These are phyloP conservation scores for Geotrichum fermentans DNA, from an alignment of 1,139 yeast genomes.

Conservation along the genomic window DNA sequence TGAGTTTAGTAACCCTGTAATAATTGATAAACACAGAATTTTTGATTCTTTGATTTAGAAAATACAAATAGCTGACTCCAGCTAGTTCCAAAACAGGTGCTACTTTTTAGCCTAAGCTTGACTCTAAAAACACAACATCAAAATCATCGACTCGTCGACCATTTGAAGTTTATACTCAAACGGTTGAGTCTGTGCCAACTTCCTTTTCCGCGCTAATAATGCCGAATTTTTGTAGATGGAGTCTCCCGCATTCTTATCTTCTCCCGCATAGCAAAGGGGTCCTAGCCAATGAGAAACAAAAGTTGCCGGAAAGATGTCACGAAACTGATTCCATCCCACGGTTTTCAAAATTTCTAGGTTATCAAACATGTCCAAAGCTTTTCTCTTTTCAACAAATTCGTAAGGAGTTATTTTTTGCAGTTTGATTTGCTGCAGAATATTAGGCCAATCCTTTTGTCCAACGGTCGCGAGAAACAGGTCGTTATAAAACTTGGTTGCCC, in stretches of 20 bases:
- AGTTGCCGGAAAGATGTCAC: neutral
- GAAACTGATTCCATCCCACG: slow-evolving; percentile 2
- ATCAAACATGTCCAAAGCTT: neutral
- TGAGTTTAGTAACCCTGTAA: too few relatives aligned
- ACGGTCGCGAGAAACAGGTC: neutral
- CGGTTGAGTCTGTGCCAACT: neutral
- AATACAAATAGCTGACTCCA: neutral
- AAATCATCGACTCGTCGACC: too few relatives aligned
- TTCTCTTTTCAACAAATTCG: neutral
- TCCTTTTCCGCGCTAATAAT: neutral
- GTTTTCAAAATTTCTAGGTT: neutral
- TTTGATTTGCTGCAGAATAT: neutral
- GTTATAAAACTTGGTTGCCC: neutral
- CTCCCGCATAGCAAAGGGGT: too few relatives aligned
- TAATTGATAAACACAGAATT: too few relatives aligned
- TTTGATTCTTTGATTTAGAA: neutral
- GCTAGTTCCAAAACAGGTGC: too few relatives aligned
- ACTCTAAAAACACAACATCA: neutral
- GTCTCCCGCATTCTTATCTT: too few relatives aligned
- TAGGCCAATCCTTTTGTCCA: neutral
- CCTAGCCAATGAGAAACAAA: neutral
- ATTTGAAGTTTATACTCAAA: too few relatives aligned
- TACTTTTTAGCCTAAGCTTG: too few relatives aligned
- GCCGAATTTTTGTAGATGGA: too few relatives aligned
- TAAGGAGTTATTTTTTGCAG: neutral